These are phyloP conservation scores for Sugiyamaella smithiae DNA, from an alignment of 805 yeast species.

Conservation along the genomic window DNA sequence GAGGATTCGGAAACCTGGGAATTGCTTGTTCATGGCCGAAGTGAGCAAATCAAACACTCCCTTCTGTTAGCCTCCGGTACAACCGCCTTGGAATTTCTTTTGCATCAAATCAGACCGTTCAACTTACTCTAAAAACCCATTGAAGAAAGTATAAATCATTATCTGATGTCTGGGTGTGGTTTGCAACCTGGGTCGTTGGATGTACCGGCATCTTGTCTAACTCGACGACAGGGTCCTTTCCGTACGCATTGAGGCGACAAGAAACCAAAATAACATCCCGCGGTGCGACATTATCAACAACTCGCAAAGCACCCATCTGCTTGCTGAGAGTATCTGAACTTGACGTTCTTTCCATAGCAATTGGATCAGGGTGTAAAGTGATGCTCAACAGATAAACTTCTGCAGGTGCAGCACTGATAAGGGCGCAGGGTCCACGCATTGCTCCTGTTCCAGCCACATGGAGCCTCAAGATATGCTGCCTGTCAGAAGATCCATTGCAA, in stretches of 20 bases:
- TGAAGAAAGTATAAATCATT: constrained; percentile 23
- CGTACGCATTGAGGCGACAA: constrained; percentile 19
- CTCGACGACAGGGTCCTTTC: constrained; percentile 9
- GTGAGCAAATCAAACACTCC: constrained; percentile 19
- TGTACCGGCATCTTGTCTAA: constrained; percentile 21
- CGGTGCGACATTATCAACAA: neutral
- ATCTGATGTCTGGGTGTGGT: constrained; percentile 12
- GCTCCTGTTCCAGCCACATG: neutral
- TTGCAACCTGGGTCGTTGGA: constrained; percentile 16
- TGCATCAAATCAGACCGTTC: neutral
- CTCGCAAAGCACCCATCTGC: constrained; percentile 7
- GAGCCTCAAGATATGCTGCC: neutral
- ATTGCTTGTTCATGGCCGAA: constrained; percentile 4
- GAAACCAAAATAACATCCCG: constrained; percentile 17
- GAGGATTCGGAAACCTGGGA: constrained; percentile 20
- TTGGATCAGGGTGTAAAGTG: neutral
- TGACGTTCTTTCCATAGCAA: constrained; percentile 10
- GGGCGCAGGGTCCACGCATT: constrained; percentile 3
- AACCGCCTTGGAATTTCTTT: too few relatives aligned
- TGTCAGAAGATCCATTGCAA: too few relatives aligned
- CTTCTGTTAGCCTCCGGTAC: constrained; percentile 1
- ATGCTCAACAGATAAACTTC: too few relatives aligned
- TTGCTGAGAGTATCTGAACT: constrained; percentile 20
- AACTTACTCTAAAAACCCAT: constrained; percentile 22
- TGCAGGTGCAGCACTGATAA: constrained; percentile 3